Evolutionary conservation across 1,139 yeast genomes (phyloP).

Genomic region (Williopsis jadinii): DNA sequence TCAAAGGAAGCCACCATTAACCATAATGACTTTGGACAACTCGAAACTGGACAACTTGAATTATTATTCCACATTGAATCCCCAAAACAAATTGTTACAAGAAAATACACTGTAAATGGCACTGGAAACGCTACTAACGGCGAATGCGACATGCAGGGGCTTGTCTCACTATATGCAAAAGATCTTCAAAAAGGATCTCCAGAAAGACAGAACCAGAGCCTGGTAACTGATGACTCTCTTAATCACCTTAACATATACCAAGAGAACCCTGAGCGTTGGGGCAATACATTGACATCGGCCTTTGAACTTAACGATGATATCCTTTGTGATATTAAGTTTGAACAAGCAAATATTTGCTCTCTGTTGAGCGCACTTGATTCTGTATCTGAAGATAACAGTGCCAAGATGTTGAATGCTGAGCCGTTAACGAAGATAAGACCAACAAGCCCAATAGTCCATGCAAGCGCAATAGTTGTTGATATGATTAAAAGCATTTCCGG

Average conservation of each 20-base stretch:
- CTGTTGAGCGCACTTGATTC: background rate
- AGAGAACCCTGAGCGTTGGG: conserved; percentile 13
- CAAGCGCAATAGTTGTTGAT: background rate
- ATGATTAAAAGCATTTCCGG: background rate
- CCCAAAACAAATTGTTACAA: background rate
- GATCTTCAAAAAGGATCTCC: background rate
- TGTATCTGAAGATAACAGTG: background rate
- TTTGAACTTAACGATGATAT: conserved; percentile 15
- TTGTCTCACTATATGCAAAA: too few relatives aligned
- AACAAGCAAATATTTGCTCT: background rate
- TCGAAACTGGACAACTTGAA: conserved; percentile 10
- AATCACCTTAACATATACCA: background rate
- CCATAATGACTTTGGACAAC: conserved; percentile 11
- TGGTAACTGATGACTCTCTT: background rate
- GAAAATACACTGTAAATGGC: too few relatives aligned
- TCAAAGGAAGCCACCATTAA: conserved; percentile 5
- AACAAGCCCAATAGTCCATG: background rate
- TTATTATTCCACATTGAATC: conserved; percentile 1
- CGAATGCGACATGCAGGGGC: too few relatives aligned
- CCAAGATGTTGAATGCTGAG: background rate
- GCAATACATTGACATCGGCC: conserved; percentile 14
- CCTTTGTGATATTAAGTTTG: background rate
- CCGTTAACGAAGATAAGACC: background rate
- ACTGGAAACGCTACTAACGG: too few relatives aligned
- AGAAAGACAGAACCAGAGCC: background rate